Conservation (phyloP, 2,329 filamentous ascomycete species). For the Cladosporium sp. region DNA sequence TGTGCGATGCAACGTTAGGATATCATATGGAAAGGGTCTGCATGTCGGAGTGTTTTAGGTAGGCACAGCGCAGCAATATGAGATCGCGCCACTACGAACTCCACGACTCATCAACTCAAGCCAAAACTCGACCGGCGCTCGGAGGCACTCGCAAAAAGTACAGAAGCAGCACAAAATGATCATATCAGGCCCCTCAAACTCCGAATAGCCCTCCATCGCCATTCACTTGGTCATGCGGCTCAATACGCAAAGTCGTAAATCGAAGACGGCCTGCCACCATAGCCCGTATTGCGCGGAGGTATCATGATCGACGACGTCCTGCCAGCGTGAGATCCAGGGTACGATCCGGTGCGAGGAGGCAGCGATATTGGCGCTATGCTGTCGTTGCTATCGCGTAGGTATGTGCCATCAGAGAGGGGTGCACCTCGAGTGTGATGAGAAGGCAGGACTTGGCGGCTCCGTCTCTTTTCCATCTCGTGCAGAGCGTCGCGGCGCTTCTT, state of each 20-base stretch:
- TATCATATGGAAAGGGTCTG: not conserved
- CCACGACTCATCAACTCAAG: not conserved
- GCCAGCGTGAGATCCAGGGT: not conserved
- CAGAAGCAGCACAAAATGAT: not conserved
- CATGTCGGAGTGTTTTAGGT: not conserved
- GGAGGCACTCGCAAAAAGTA: not conserved
- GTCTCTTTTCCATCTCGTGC: not conserved
- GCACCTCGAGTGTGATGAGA: conserved; percentile 18
- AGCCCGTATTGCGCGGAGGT: not conserved
- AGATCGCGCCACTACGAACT: not conserved
- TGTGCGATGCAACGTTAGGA: not conserved
- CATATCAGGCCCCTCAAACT: not conserved
- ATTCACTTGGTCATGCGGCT: too few relatives aligned
- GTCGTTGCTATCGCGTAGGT: not conserved
- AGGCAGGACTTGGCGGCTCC: not conserved
- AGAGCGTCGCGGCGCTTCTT: not conserved
- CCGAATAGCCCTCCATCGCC: not conserved
- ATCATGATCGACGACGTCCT: not conserved
- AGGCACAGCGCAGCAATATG: not conserved
- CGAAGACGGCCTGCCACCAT: not conserved
- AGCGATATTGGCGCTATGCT: not conserved
- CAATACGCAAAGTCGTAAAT: not conserved
- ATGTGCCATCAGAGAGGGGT: conserved; percentile 19
- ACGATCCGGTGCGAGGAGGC: not conserved
- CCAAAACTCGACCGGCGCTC: not conserved